Percentiles rank a stretch among this genome's conserved stretches.
Evolutionary conservation across 208 protist species (phyloP).

Genomic region (Trichomonas gallinae): DNA sequence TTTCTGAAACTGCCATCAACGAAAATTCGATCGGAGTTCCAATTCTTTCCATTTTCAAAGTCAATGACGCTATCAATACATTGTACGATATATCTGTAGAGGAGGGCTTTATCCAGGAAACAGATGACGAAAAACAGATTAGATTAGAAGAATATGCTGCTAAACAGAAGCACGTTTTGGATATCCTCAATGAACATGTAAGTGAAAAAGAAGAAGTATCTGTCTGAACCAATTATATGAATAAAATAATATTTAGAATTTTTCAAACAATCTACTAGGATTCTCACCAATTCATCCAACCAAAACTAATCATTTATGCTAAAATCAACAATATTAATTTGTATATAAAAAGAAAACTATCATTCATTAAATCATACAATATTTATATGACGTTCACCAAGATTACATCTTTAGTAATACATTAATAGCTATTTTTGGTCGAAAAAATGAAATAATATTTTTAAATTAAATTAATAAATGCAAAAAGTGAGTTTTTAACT

Average conservation of each 20-base stretch:
- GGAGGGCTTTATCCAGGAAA: not conserved
- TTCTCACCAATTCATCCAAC: too few relatives aligned
- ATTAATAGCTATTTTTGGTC: too few relatives aligned
- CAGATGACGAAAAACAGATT: not conserved
- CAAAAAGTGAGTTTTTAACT: too few relatives aligned
- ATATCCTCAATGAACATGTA: not conserved
- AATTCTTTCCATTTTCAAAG: not conserved
- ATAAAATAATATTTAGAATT: not conserved
- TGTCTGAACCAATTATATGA: not conserved
- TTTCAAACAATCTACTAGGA: too few relatives aligned
- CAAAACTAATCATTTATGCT: too few relatives aligned
- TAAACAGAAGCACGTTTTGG: not conserved
- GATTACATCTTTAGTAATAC: too few relatives aligned
- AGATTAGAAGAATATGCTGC: not conserved
- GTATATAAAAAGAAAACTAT: too few relatives aligned
- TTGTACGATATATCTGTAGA: not conserved
- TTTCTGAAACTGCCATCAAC: not conserved
- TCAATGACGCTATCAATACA: not conserved
- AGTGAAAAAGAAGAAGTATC: not conserved
- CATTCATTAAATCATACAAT: too few relatives aligned
- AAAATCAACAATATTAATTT: too few relatives aligned
- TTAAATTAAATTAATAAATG: too few relatives aligned
- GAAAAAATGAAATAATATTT: too few relatives aligned
- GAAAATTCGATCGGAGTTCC: not conserved
- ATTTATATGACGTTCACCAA: too few relatives aligned